Conservation (phyloP, 441 rosid species). For the Euphorbia corollata region DNA sequence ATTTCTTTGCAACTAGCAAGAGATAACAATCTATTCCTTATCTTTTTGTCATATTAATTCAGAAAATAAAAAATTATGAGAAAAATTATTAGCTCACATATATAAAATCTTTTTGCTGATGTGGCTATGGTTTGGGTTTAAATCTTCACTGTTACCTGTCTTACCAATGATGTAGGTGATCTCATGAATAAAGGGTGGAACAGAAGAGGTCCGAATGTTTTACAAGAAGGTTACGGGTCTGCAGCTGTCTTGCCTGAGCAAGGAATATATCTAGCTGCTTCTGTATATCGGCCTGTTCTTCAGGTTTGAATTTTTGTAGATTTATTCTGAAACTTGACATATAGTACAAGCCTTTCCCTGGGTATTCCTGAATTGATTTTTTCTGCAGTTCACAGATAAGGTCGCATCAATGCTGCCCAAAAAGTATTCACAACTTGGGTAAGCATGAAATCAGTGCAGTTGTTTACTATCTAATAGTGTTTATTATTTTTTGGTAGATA, state of each 20-base stretch:
- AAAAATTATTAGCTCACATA: neutral
- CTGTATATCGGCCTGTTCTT: slow-evolving; percentile 85
- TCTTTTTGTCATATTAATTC: neutral
- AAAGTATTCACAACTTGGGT: slow-evolving; percentile 88
- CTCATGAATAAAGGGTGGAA: slow-evolving; percentile 92
- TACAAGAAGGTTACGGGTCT: slow-evolving; percentile 95
- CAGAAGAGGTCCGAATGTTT: slow-evolving; percentile 65
- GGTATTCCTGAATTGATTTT: slow-evolving; percentile 25
- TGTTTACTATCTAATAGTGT: neutral
- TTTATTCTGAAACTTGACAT: slow-evolving; percentile 11
- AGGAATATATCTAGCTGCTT: slow-evolving; percentile 95
- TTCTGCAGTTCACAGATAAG: slow-evolving; percentile 85
- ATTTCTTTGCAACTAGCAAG: slow-evolving; percentile 1
- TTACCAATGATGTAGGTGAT: slow-evolving; percentile 47
- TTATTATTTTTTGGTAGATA: neutral
- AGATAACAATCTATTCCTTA: neutral
- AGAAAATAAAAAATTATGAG: neutral
- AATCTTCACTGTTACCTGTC: slow-evolving; percentile 6
- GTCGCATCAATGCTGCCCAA: slow-evolving; percentile 75
- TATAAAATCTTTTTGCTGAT: neutral
- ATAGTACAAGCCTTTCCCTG: slow-evolving; percentile 14
- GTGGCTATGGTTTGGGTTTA: neutral
- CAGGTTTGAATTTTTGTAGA: slow-evolving; percentile 45
- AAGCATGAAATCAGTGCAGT: slow-evolving; percentile 29
- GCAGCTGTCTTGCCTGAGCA: slow-evolving; percentile 94